Conservation (phyloP, 1,139 yeast genomes). For the Sugiyamaella paludigena region DNA sequence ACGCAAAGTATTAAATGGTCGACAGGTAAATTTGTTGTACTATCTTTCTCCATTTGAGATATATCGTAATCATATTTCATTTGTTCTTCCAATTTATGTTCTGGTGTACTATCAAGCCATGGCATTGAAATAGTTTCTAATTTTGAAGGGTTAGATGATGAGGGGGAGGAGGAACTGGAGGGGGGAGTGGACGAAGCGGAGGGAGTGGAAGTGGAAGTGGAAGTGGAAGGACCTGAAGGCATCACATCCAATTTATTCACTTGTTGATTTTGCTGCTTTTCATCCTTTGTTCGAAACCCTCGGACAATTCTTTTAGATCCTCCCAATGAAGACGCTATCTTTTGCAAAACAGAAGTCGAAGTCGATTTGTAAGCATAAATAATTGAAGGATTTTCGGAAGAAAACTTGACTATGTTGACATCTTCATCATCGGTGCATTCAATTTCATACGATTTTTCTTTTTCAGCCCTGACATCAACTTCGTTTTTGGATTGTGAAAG, state of each 20-base stretch:
- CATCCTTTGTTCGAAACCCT: conserved; percentile 18
- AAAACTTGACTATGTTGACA: conserved; percentile 11
- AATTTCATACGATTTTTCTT: conserved; percentile 5
- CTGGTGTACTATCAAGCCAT: conserved; percentile 12
- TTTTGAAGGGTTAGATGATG: conserved; percentile 3
- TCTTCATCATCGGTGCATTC: conserved; percentile 14
- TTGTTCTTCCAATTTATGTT: conserved; percentile 25
- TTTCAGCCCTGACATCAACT: conserved; percentile 7
- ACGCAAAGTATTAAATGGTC: conserved; percentile 80
- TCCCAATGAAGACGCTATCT: conserved; percentile 12
- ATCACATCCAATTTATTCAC: background rate
- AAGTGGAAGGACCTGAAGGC: background rate
- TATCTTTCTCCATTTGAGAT: conserved; percentile 11
- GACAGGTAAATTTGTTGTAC: conserved; percentile 45
- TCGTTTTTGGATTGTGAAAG: background rate
- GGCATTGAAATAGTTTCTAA: conserved; percentile 11
- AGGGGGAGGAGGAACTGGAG: background rate
- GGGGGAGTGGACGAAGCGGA: background rate
- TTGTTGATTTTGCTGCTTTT: conserved; percentile 6
- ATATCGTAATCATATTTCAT: conserved; percentile 31
- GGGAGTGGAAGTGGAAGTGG: background rate
- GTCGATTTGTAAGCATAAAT: conserved; percentile 9
- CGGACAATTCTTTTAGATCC: conserved; percentile 17
- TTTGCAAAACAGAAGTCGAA: conserved; percentile 12
- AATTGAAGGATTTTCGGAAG: conserved; percentile 8